phyloP scores from a whole-genome alignment of 208 protist genomes.

The Trypanosomatidae sp. region DNA sequence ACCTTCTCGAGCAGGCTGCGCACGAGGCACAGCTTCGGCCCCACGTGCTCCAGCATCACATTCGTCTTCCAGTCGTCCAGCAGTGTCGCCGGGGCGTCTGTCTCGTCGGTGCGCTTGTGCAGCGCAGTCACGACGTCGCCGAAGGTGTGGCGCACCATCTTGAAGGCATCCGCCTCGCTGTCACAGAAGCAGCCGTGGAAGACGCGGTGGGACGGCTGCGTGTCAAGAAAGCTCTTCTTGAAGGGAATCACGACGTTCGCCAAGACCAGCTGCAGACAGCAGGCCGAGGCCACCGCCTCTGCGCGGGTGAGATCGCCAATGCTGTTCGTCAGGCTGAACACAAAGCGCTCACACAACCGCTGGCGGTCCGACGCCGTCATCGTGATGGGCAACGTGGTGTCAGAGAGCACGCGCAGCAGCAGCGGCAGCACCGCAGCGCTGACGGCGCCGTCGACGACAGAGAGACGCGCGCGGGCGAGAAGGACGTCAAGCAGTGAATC shows the following conservation, averaged over 20 bases:
- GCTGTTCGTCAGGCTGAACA: slow-evolving; percentile 26
- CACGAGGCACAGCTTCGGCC: slow-evolving; percentile 11
- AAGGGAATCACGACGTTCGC: slow-evolving; percentile 51
- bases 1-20: slow-evolving; percentile 32
- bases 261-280: slow-evolving; percentile 38
- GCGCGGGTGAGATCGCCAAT: slow-evolving; percentile 28
- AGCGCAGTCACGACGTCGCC: slow-evolving; percentile 38
- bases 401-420: slow-evolving; percentile 33
- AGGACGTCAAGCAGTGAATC: slow-evolving; percentile 32
- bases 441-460: slow-evolving; percentile 53
- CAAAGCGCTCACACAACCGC: slow-evolving; percentile 29
- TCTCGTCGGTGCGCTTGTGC: slow-evolving; percentile 17
- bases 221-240: slow-evolving; percentile 36
- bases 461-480: slow-evolving; percentile 40
- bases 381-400: slow-evolving; percentile 7
- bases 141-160: slow-evolving; percentile 38
- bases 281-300: slow-evolving; percentile 22
- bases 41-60: slow-evolving; percentile 28
- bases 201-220: slow-evolving; percentile 2
- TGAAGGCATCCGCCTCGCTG: slow-evolving; percentile 41
- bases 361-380: slow-evolving; percentile 18
- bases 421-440: slow-evolving; percentile 38
- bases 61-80: slow-evolving; percentile 46
- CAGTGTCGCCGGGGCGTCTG: too few species aligned
- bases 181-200: slow-evolving; percentile 20